Percentiles rank a stretch among this genome's conserved stretches.
Evolutionary conservation across 2,329 filamentous ascomycete species (phyloP).

Genomic region (Ophiocordyceps camponoti-floridani): DNA sequence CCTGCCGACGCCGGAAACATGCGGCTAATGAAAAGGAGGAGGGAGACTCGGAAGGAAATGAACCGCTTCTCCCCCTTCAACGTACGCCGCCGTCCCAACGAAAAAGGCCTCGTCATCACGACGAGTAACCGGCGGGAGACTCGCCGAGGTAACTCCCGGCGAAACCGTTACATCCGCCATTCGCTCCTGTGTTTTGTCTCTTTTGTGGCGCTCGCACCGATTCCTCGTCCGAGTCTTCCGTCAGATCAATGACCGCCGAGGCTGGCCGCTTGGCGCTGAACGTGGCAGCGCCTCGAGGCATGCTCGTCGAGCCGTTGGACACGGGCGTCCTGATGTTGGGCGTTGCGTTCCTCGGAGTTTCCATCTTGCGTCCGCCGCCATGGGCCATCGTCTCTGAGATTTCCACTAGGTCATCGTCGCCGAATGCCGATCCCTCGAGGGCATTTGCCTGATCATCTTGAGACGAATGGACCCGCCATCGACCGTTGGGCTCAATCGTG

Average conservation of each 20-base stretch:
- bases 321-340: constrained; percentile 19
- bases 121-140: constrained; percentile 7
- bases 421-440: constrained; percentile 10
- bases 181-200: constrained; percentile 19
- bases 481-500: constrained; percentile 72
- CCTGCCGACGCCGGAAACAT: not conserved
- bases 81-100: not conserved
- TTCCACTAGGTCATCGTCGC: constrained; percentile 32
- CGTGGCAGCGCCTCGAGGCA: constrained; percentile 15
- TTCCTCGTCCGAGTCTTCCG: constrained; percentile 35
- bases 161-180: constrained; percentile 6
- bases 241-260: constrained; percentile 40
- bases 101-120: not conserved
- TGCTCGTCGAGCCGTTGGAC: constrained; percentile 16
- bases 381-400: constrained; percentile 24
- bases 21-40: not conserved
- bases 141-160: constrained; percentile 7
- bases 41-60: not conserved
- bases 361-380: constrained; percentile 14
- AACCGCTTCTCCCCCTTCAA: not conserved
- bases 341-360: constrained; percentile 17
- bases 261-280: constrained; percentile 28
- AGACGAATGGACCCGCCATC: constrained; percentile 39
- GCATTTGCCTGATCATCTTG: constrained; percentile 13
- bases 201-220: constrained; percentile 26